Conservation (phyloP, 306 rosid species). For the Luffa aegyptiaca region DNA sequence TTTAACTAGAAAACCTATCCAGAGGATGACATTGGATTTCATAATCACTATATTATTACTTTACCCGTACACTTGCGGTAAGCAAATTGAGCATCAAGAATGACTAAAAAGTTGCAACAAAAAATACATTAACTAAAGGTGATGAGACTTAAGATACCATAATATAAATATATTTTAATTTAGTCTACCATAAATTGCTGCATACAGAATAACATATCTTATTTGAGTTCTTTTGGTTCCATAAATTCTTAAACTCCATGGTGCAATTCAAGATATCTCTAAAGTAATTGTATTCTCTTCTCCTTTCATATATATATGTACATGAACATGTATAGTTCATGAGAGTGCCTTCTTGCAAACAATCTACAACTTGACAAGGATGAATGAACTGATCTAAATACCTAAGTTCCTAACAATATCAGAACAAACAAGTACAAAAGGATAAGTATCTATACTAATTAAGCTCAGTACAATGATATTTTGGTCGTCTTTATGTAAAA, state of each 20-base stretch:
- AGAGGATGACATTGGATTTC: too few relatives aligned
- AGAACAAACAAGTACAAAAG: neutral
- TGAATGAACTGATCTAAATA: neutral
- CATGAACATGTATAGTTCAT: neutral
- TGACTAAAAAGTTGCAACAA: too few relatives aligned
- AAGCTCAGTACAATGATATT: neutral
- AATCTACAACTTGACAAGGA: neutral
- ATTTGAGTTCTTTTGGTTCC: neutral
- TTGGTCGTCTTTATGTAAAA: neutral
- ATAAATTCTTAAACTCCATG: neutral
- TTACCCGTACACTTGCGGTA: too few relatives aligned
- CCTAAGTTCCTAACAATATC: neutral
- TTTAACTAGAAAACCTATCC: too few relatives aligned
- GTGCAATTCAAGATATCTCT: neutral
- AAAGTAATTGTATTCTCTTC: neutral
- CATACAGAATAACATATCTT: too few relatives aligned
- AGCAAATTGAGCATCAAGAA: too few relatives aligned
- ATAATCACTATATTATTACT: too few relatives aligned
- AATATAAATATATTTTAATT: too few relatives aligned
- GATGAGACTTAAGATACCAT: too few relatives aligned
- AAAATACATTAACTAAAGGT: too few relatives aligned
- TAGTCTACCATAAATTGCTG: neutral
- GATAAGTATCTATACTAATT: neutral
- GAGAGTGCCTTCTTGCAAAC: neutral
- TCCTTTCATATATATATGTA: neutral